These are phyloP conservation scores for Cyclostephanos tholiformis DNA, from an alignment of 108 stramenopile genomes.

Conservation along the genomic window DNA sequence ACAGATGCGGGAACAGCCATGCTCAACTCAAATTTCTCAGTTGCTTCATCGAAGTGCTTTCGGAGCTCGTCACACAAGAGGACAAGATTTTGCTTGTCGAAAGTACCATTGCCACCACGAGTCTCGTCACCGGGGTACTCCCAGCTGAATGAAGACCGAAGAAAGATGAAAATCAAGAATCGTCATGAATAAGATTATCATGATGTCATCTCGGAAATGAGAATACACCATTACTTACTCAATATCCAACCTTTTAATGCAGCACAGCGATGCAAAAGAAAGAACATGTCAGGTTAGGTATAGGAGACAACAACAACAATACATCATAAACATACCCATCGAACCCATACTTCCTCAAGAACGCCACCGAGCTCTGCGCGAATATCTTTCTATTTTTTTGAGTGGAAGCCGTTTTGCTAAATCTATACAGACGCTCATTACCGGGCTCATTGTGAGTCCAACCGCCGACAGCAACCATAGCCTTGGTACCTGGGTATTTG, in stretches of 20 bases:
- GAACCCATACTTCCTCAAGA: slow-evolving; percentile 41
- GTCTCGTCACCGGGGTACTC: slow-evolving; percentile 50
- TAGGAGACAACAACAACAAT: background rate
- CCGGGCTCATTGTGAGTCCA: slow-evolving; percentile 54
- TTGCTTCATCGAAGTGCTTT: slow-evolving; percentile 47
- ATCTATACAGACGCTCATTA: slow-evolving; percentile 48
- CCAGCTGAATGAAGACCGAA: slow-evolving; percentile 13
- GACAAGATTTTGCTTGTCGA: slow-evolving; percentile 46
- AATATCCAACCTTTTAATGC: slow-evolving; percentile 26
- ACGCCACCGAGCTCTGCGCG: slow-evolving; percentile 44
- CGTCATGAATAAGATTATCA: background rate
- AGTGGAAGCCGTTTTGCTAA: slow-evolving; percentile 33
- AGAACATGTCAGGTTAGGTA: no score
- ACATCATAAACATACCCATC: slow-evolving; percentile 20
- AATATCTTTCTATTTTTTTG: slow-evolving; percentile 35
- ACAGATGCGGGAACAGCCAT: slow-evolving; percentile 43
- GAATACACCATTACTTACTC: slow-evolving; percentile 5
- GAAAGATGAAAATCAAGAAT: background rate
- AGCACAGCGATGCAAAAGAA: background rate
- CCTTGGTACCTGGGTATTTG: slow-evolving; percentile 31
- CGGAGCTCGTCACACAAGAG: slow-evolving; percentile 42
- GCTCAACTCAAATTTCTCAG: slow-evolving; percentile 48
- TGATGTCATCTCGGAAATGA: background rate
- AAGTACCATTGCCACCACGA: slow-evolving; percentile 37
- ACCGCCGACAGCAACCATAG: slow-evolving; percentile 46